These are phyloP conservation scores for Tulasnella sp. DNA, from an alignment of 768 basidiomycete species.

Conservation along the genomic window DNA sequence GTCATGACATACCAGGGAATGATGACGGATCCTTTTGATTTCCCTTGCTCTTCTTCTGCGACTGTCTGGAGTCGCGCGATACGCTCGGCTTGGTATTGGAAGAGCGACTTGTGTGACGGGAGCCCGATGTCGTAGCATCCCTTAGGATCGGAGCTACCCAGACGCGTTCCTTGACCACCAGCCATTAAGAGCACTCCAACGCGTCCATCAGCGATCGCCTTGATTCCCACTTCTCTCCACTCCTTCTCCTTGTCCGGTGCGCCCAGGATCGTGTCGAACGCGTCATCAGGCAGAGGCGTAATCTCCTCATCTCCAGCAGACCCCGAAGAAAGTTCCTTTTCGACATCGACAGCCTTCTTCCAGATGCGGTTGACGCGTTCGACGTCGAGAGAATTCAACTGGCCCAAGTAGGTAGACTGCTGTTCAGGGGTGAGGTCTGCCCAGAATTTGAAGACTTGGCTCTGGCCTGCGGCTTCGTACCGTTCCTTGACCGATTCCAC, in stretches of 20 bases:
- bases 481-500: conserved; percentile 42
- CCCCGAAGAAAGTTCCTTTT: conserved; percentile 51
- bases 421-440: conserved; percentile 66
- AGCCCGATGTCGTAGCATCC: conserved; percentile 98
- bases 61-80: conserved; percentile 81
- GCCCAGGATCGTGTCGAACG: conserved; percentile 65
- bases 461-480: conserved; percentile 83
- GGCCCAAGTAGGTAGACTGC: conserved; percentile 63
- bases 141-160: conserved; percentile 91
- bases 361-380: conserved; percentile 90
- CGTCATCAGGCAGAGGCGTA: conserved; percentile 77
- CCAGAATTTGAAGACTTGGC: conserved; percentile 89
- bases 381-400: conserved; percentile 82
- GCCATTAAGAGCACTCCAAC: conserved; percentile 98
- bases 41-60: conserved; percentile 55
- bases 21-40: conserved; percentile 59
- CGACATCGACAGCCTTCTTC: conserved; percentile 70
- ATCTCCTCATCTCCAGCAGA: conserved; percentile 56
- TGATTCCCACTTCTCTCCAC: conserved; percentile 80
- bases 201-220: conserved; percentile 76
- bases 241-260: conserved; percentile 59
- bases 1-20: conserved; percentile 99
- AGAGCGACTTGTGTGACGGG: conserved; percentile 89
- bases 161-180: conserved; percentile 93
- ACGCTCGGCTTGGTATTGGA: conserved; percentile 97